Conservation (phyloP, 2,329 filamentous ascomycete species). For the Curvularia verruculosa region DNA sequence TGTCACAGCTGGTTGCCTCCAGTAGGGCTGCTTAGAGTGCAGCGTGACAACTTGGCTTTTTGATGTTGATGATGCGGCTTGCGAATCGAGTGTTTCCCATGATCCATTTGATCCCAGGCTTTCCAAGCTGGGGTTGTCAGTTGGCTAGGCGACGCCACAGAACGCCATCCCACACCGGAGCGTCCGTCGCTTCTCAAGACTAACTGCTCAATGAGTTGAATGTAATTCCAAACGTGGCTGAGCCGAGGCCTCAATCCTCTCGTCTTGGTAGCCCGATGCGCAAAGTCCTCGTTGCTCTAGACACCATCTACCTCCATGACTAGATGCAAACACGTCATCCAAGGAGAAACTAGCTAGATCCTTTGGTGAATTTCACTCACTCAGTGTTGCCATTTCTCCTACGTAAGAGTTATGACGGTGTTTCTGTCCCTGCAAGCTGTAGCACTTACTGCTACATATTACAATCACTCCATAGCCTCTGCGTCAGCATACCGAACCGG, state of each 20-base stretch:
- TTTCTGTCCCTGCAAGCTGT: neutral
- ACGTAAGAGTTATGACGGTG: neutral
- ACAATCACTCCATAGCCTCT: neutral
- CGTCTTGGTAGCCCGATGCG: neutral
- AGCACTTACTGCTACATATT: neutral
- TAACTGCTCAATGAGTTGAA: conserved; percentile 10
- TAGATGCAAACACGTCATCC: conserved; percentile 9
- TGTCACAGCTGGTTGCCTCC: neutral
- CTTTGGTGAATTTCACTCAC: conserved; percentile 3
- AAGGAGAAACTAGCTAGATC: conserved; percentile 3
- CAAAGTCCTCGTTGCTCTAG: conserved; percentile 7
- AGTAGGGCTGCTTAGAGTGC: neutral
- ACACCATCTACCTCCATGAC: conserved; percentile 6
- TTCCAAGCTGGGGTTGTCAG: conserved; percentile 8
- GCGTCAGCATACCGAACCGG: neutral
- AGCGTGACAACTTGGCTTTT: neutral
- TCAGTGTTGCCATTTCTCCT: conserved; percentile 17
- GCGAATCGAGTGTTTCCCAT: neutral
- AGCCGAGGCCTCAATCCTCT: conserved; percentile 7
- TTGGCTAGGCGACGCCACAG: conserved; percentile 16
- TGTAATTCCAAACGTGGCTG: neutral
- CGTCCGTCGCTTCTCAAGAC: conserved; percentile 12
- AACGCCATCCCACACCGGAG: conserved; percentile 9
- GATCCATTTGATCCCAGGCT: conserved; percentile 4
- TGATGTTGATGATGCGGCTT: neutral